These are phyloP conservation scores for Trichoderma sp. DNA, from an alignment of 2,329 filamentous ascomycete genomes.

Conservation along the genomic window DNA sequence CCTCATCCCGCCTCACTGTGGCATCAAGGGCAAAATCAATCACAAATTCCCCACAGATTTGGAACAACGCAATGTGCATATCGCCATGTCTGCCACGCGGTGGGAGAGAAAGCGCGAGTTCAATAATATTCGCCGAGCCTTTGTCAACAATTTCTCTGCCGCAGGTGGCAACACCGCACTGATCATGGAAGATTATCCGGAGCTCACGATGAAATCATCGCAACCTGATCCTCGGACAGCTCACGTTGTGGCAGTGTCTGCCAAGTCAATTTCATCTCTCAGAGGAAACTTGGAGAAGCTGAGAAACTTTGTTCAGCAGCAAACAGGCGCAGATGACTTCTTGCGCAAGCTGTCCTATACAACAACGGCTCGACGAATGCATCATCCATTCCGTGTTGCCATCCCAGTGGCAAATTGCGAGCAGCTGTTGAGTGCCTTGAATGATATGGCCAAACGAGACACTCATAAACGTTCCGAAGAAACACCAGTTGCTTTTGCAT, in stretches of 20 bases:
- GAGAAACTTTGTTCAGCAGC: not conserved
- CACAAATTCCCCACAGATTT: slow-evolving; percentile 58
- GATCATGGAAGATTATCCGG: slow-evolving; percentile 58
- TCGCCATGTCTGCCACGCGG: not conserved
- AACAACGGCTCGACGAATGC: slow-evolving; percentile 64
- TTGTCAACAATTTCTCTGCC: slow-evolving; percentile 69
- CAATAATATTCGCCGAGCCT: slow-evolving; percentile 22
- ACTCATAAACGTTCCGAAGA: slow-evolving; percentile 28
- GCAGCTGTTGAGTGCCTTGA: slow-evolving; percentile 32
- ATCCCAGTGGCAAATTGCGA: slow-evolving; percentile 42
- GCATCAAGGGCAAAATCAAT: slow-evolving; percentile 65
- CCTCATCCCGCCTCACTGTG: slow-evolving; percentile 62
- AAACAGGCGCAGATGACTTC: not conserved
- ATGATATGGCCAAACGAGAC: slow-evolving; percentile 28
- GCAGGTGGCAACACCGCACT: slow-evolving; percentile 72
- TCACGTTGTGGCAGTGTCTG: slow-evolving; percentile 17
- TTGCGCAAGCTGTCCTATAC: slow-evolving; percentile 60
- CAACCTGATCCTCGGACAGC: not conserved
- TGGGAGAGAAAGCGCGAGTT: slow-evolving; percentile 35
- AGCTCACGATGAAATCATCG: not conserved
- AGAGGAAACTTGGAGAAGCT: slow-evolving; percentile 8
- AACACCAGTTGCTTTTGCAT: slow-evolving; percentile 48
- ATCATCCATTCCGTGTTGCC: slow-evolving; percentile 59
- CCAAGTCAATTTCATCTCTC: slow-evolving; percentile 20
- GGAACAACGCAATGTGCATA: slow-evolving; percentile 55